phyloP scores from a whole-genome alignment of 495 filamentous ascomycete species.

The Hyaloscypha variabilis region DNA sequence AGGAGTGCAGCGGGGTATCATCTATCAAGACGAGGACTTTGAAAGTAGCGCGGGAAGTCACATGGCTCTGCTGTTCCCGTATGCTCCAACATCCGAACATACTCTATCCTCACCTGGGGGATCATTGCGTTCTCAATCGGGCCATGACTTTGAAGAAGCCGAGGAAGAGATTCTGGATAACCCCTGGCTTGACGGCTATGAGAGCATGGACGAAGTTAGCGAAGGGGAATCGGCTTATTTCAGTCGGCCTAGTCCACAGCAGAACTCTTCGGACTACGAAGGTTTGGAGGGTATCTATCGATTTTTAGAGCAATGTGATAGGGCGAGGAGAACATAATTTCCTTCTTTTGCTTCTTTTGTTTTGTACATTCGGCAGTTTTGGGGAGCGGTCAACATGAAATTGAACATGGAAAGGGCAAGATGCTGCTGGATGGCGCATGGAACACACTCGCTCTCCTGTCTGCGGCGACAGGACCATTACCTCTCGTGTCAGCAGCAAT shows the following conservation, averaged over 20 bases:
- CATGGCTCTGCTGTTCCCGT: slow-evolving; percentile 83
- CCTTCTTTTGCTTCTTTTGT: not conserved
- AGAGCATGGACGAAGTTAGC: slow-evolving; percentile 53
- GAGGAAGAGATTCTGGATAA: slow-evolving; percentile 46
- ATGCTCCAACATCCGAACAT: slow-evolving; percentile 66
- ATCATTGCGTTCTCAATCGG: slow-evolving; percentile 41
- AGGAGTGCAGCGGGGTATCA: slow-evolving; percentile 74
- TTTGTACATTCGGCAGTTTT: not conserved
- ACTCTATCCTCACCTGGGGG: slow-evolving; percentile 47
- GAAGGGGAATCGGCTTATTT: slow-evolving; percentile 48
- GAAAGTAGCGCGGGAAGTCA: slow-evolving; percentile 59
- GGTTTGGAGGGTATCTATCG: slow-evolving; percentile 84
- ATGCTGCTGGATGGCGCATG: not conserved
- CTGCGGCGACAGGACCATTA: not conserved
- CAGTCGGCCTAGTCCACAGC: slow-evolving; percentile 46
- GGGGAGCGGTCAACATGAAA: not conserved
- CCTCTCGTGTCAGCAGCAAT: not conserved
- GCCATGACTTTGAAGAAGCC: slow-evolving; percentile 37
- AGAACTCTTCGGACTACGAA: slow-evolving; percentile 61
- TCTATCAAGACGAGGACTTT: slow-evolving; percentile 79
- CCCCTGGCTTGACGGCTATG: slow-evolving; percentile 54
- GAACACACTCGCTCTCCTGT: slow-evolving; percentile 14
- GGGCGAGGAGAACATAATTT: slow-evolving; percentile 44
- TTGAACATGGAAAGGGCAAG: not conserved
- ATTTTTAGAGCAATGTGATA: slow-evolving; percentile 86